A percentile compares a stretch with the other conserved stretches of the same genome.
These are phyloP conservation scores for Arthrinium phaeospermum DNA, from an alignment of 2,329 filamentous ascomycete genomes.

Conservation along the genomic window DNA sequence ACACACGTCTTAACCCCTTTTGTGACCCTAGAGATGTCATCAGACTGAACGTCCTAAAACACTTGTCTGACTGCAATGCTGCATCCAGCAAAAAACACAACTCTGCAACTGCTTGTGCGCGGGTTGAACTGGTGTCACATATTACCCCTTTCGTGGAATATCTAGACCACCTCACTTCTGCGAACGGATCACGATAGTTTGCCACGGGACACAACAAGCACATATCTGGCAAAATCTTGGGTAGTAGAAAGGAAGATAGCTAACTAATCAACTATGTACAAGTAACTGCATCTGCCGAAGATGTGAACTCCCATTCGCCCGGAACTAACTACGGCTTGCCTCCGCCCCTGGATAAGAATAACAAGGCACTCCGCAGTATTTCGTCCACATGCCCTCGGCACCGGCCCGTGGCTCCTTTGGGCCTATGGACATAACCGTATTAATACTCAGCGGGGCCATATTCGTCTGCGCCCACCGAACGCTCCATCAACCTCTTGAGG, in stretches of 20 bases:
- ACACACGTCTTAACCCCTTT: too few relatives aligned
- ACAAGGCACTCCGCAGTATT: not conserved
- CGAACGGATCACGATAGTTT: too few relatives aligned
- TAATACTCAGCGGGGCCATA: not conserved
- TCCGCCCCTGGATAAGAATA: not conserved
- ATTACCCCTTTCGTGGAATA: too few relatives aligned
- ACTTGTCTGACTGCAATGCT: too few relatives aligned
- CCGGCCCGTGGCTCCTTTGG: not conserved
- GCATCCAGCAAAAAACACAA: too few relatives aligned
- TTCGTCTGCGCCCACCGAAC: not conserved
- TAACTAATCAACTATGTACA: slow-evolving; percentile 6
- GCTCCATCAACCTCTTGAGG: not conserved
- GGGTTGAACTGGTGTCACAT: too few relatives aligned
- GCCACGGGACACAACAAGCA: not conserved
- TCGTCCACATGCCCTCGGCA: not conserved
- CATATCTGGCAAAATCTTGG: not conserved
- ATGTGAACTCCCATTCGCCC: not conserved
- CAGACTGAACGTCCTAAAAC: too few relatives aligned
- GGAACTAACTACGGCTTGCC: not conserved
- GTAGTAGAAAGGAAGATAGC: not conserved
- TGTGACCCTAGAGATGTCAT: too few relatives aligned
- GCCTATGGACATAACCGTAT: not conserved
- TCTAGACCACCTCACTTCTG: too few relatives aligned
- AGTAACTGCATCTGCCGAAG: not conserved
- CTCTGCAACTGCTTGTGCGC: too few relatives aligned